These are phyloP conservation scores for Fusarium albosuccineum DNA, from an alignment of 2,329 filamentous ascomycete species.

Conservation along the genomic window DNA sequence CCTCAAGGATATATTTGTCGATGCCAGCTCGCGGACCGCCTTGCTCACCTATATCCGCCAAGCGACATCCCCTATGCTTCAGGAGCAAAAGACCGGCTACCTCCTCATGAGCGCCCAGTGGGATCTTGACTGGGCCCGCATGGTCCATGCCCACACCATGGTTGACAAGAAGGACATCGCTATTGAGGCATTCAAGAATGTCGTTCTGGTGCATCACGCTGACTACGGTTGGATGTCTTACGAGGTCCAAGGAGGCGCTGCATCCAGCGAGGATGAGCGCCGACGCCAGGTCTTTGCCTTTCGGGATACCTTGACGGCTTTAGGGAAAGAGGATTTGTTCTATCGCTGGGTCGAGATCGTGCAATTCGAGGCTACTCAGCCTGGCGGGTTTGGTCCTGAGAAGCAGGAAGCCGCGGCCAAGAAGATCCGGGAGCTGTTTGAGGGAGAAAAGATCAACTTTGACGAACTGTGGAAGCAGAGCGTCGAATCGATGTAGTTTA, in stretches of 20 bases:
- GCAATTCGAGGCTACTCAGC: conserved; percentile 84
- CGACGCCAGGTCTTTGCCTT: conserved; percentile 84
- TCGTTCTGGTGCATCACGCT: conserved; percentile 77
- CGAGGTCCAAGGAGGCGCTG: conserved; percentile 70
- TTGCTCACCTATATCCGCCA: conserved; percentile 73
- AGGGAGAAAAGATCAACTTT: conserved; percentile 82
- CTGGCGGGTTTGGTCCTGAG: conserved; percentile 82
- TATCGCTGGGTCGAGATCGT: conserved; percentile 94
- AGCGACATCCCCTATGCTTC: conserved; percentile 75
- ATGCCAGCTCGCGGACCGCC: conserved; percentile 65
- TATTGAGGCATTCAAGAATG: conserved; percentile 77
- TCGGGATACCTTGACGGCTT: conserved; percentile 77
- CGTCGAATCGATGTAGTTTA: conserved; percentile 15
- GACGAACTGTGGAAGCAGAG: conserved; percentile 80
- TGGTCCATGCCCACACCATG: conserved; percentile 79
- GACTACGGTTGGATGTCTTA: conserved; percentile 74
- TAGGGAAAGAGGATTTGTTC: conserved; percentile 91
- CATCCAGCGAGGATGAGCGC: conserved; percentile 70
- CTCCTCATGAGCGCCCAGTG: conserved; percentile 86
- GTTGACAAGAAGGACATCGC: conserved; percentile 72
- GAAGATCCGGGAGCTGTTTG: conserved; percentile 82
- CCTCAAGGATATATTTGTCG: conserved; percentile 67
- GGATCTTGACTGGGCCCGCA: conserved; percentile 87
- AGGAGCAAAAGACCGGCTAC: conserved; percentile 87
- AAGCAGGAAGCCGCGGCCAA: conserved; percentile 78